These are phyloP conservation scores for Wickerhamiella azyma DNA, from an alignment of 805 yeast genomes.

Conservation along the genomic window DNA sequence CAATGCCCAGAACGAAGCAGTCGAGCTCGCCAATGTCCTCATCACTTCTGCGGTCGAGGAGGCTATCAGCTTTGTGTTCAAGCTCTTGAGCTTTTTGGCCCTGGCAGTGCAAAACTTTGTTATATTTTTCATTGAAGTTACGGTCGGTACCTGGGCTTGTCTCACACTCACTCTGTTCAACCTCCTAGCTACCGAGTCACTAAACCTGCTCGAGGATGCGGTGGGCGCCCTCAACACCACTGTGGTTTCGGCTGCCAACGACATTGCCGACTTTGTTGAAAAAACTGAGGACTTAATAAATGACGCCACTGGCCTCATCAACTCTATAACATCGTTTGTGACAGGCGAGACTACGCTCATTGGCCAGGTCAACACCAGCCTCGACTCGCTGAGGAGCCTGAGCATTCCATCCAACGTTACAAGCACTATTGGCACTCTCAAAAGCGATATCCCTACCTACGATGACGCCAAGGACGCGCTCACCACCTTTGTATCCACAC, in stretches of 20 bases:
- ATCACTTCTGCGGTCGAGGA: constrained; percentile 30
- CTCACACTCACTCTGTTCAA: constrained; percentile 58
- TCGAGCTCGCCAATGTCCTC: constrained; percentile 40
- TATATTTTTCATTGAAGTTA: constrained; percentile 52
- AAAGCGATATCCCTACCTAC: constrained; percentile 49
- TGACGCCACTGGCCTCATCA: constrained; percentile 37
- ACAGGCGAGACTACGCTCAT: constrained; percentile 33
- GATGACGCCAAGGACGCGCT: constrained; percentile 49
- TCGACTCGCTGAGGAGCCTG: constrained; percentile 41
- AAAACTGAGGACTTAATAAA: constrained; percentile 48
- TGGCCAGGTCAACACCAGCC: constrained; percentile 42
- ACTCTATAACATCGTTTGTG: constrained; percentile 43
- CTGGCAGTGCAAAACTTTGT: constrained; percentile 47
- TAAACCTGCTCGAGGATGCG: constrained; percentile 55
- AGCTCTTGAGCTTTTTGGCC: constrained; percentile 24
- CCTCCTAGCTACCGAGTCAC: constrained; percentile 57
- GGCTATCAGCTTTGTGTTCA: neutral
- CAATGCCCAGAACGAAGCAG: constrained; percentile 44
- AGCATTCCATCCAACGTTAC: constrained; percentile 55
- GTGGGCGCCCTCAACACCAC: constrained; percentile 50
- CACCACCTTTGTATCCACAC: constrained; percentile 37
- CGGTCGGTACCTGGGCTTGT: constrained; percentile 81
- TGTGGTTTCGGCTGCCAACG: constrained; percentile 38
- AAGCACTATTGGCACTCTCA: constrained; percentile 37
- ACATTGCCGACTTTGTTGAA: constrained; percentile 50